Evolutionary conservation across 192 early-diverging fungal genomes (phyloP).

Genomic region (Funneliformis geosporum): DNA sequence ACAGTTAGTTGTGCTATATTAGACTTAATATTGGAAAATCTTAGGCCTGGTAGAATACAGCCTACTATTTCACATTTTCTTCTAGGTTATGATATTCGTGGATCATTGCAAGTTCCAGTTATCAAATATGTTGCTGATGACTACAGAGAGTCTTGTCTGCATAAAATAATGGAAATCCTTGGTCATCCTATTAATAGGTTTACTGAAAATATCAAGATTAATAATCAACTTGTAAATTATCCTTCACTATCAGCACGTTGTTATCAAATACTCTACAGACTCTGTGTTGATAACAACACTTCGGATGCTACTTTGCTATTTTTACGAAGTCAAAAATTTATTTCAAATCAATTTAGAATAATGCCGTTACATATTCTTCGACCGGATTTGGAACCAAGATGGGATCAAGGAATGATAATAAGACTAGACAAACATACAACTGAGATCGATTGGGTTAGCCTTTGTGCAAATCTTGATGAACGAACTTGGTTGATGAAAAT

Average conservation of each 20-base stretch:
- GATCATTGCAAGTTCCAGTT: conserved; percentile 33
- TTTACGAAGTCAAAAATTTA: conserved; percentile 78
- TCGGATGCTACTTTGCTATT: conserved; percentile 72
- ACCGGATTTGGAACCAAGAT: conserved; percentile 23
- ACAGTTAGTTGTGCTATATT: conserved; percentile 80
- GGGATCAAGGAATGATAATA: conserved; percentile 32
- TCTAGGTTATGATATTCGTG: conserved; percentile 73
- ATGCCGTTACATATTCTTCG: conserved; percentile 43
- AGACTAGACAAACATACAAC: conserved; percentile 32
- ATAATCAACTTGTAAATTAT: conserved; percentile 51
- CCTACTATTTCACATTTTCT: conserved; percentile 89
- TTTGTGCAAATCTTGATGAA: conserved; percentile 70
- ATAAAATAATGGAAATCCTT: conserved; percentile 64
- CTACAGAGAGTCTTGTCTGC: conserved; percentile 54
- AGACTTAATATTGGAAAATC: conserved; percentile 81
- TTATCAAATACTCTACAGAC: conserved; percentile 80
- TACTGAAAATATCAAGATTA: conserved; percentile 39
- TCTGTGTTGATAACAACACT: conserved; percentile 73
- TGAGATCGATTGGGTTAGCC: conserved; percentile 38
- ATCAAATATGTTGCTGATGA: conserved; percentile 41
- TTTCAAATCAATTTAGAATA: conserved; percentile 65
- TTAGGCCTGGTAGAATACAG: conserved; percentile 51
- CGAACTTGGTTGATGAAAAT: conserved; percentile 89
- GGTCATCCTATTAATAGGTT: conserved; percentile 46
- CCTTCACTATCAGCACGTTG: conserved; percentile 86